Evolutionary conservation across 2,329 filamentous ascomycete genomes (phyloP), one percentile per base, ranked within the genome.

Genomic region (Penicillium corylophilum): DNA sequence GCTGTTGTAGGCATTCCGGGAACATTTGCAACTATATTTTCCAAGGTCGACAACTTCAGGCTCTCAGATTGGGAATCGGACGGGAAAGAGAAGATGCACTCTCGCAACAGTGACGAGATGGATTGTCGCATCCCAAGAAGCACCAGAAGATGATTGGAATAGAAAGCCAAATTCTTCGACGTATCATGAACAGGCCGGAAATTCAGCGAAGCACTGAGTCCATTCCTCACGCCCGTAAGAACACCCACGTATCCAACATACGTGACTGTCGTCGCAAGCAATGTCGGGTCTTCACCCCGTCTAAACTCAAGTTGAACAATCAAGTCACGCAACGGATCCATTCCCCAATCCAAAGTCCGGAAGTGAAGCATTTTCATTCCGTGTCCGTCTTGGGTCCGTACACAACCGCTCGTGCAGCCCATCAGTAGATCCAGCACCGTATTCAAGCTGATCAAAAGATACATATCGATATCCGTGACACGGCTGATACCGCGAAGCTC

Each of bases 351-450:
- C 15, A 83, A 60, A 2, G 73, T 76, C 2, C 74, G 64, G 53
- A 76, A 76, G 62, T 70, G 66, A 10, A 73, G 52, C 66, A 73
- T 71, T 51, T 54, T 67, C 10, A 42, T 33, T 38, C 55, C 45
- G 0, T 46, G 52, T 16, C 49, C 47, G 6, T 48, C 51, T 13
- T 60, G 51, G 5, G 54, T 53, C 35, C 63, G 62, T 2, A 68
- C 70, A 15, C 75, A 81, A 20, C 82, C 81, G 54, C 82, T 85
- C 1, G 84, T 87, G 63, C 85, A 88, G 2, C 84, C 85, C 69
- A 88, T 79, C 31, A 88, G 71, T 5, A 82, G 69, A 60, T 88
- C 85, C 1, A 88, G 72, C 1, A 87, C 68, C 1, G 82, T 81
- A 58, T 88, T 88, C 59, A 86, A 78, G 2, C 79, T 78, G 2